phyloP scores from a whole-genome alignment of 148 eudicot genomes.

The Nepenthes mirabilis region DNA sequence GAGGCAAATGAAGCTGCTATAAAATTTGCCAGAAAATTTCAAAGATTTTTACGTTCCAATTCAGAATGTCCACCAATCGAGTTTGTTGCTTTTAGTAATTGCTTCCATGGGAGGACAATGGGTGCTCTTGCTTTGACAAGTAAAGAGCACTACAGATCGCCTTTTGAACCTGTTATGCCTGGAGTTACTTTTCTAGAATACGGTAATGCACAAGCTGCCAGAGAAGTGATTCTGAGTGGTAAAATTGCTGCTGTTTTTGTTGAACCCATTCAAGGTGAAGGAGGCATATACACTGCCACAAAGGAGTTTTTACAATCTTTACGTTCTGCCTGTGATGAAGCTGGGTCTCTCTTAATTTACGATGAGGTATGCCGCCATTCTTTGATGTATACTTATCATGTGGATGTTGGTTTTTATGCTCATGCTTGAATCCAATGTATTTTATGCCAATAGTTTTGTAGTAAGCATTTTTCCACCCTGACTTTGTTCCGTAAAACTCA shows the following conservation, averaged over 20 bases:
- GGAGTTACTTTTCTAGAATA: conserved; percentile 79
- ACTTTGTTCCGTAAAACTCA: no score
- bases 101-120: conserved; percentile 93
- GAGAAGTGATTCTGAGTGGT: conserved; percentile 48
- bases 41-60: conserved; percentile 37
- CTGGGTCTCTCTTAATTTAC: conserved; percentile 63
- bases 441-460: no score
- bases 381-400: background rate
- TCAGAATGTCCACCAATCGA: conserved; percentile 36
- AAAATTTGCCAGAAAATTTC: conserved; percentile 82
- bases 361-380: conserved; percentile 60
- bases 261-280: conserved; percentile 96
- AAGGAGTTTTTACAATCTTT: conserved; percentile 68
- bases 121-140: conserved; percentile 90
- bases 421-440: background rate
- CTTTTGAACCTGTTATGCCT: conserved; percentile 90
- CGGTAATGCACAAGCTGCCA: conserved; percentile 57
- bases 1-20: conserved; percentile 98
- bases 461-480: no score
- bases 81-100: conserved; percentile 63
- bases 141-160: conserved; percentile 76
- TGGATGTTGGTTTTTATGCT: background rate
- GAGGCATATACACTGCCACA: conserved; percentile 80
- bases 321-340: conserved; percentile 67
- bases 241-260: conserved; percentile 85